Evolutionary conservation across 768 basidiomycete genomes (phyloP), one percentile per base, ranked within the genome.

Genomic region (Porphyrellus cyaneotinctus): DNA sequence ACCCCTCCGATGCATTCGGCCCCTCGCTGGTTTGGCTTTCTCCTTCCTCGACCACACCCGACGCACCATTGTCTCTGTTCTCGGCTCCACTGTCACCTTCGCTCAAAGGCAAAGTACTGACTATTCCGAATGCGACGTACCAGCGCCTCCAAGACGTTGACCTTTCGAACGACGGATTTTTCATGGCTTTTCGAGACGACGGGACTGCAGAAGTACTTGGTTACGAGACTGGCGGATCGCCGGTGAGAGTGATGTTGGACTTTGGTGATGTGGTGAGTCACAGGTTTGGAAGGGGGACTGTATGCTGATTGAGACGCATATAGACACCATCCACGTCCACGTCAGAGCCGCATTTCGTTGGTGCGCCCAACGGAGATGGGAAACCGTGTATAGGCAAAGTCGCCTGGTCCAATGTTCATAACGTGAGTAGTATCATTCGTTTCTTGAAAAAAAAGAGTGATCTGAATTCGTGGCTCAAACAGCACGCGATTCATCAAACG

Each of bases 81-180:
- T 67, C 64, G 11, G 70, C 86, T 15, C 60, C 68, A 1, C 76
- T 90, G 9, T 71, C 75, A 0, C 78, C 84, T 0, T 62, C 69
- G 6, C 75, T 89, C 32, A 75, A 77, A 37, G 72, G 70, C 32
- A 82, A 79, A 56, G 71, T 79, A 8, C 53, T 65, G 11, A 58
- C 72, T 0, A 54, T 80, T 49, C 77, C 79, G 44, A 70, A 74
- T 3, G 52, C 70, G 2, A 65, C 65, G 17, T 89, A 83, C 65
- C 72, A 70, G 12, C 69, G 70, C 28, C 70, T 95, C 20, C 50
- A 80, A 14, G 87, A 92, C 58, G 70, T 89, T 7, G 83, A 83
- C 12, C 70, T 90, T 32, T 64, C 70, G n/a, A 58, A 64, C 0
- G 63, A 74, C 26, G 91, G 88, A 0, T 69, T 80, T 20, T 75